phyloP scores from a whole-genome alignment of 768 basidiomycete genomes.

The Russula abietina region DNA sequence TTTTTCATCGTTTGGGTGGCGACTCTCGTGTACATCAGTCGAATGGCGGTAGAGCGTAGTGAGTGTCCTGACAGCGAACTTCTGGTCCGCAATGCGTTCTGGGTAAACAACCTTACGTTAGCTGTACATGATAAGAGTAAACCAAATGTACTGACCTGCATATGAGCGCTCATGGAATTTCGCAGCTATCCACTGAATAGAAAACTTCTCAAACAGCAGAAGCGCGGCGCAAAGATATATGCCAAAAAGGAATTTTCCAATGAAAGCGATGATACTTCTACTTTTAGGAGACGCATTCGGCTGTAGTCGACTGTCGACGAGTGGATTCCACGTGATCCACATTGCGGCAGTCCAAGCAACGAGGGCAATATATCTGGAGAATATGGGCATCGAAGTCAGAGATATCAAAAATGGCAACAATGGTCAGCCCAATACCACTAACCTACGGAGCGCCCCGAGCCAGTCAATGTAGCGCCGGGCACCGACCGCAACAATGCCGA shows the following conservation, averaged over 20 bases:
- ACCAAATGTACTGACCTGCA: slow-evolving; percentile 37
- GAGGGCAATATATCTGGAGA: slow-evolving; percentile 52
- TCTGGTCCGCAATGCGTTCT: slow-evolving; percentile 81
- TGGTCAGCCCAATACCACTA: slow-evolving; percentile 7
- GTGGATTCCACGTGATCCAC: slow-evolving; percentile 70
- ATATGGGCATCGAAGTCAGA: neutral
- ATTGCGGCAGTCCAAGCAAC: slow-evolving; percentile 57
- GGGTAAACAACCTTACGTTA: slow-evolving; percentile 4
- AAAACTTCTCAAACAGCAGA: slow-evolving; percentile 75
- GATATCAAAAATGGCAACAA: slow-evolving; percentile 25
- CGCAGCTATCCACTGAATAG: slow-evolving; percentile 78
- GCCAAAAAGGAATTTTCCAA: slow-evolving; percentile 68
- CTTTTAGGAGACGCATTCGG: slow-evolving; percentile 28
- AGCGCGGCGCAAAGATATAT: slow-evolving; percentile 61
- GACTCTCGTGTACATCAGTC: slow-evolving; percentile 59
- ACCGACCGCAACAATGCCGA: slow-evolving; percentile 70
- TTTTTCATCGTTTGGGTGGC: slow-evolving; percentile 34
- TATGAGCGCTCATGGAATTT: slow-evolving; percentile 80
- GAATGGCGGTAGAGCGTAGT: slow-evolving; percentile 77
- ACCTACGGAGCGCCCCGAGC: slow-evolving; percentile 60
- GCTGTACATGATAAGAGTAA: slow-evolving; percentile 9
- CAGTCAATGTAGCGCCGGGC: slow-evolving; percentile 76
- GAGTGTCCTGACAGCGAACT: slow-evolving; percentile 65
- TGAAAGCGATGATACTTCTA: slow-evolving; percentile 44
- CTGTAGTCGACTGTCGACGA: slow-evolving; percentile 46